A percentile compares a stretch with the other conserved stretches of the same genome.
phyloP scores from a whole-genome alignment of 768 basidiomycete species.

The Tylopilus subfusipes region DNA sequence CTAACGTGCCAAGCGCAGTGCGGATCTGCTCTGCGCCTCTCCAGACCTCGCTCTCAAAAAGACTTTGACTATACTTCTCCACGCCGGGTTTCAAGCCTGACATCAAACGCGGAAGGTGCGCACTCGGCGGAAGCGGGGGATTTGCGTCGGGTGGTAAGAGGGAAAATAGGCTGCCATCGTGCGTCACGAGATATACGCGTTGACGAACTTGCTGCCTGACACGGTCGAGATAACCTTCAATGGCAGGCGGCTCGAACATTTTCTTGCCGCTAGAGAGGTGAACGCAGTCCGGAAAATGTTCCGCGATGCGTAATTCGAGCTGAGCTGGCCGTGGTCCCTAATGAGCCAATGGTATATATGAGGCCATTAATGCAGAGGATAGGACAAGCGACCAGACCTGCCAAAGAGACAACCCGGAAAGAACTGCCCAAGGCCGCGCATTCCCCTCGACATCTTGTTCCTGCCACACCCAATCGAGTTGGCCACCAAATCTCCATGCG shows the following conservation, averaged over 20 bases:
- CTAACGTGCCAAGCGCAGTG: conserved; percentile 62
- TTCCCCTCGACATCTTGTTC: conserved; percentile 62
- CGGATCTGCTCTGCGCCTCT: conserved; percentile 65
- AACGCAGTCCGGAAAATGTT: conserved; percentile 56
- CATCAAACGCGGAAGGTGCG: conserved; percentile 32
- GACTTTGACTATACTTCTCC: conserved; percentile 29
- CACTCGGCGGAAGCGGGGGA: conserved; percentile 69
- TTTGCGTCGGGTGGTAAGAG: conserved; percentile 49
- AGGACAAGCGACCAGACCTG: conserved; percentile 46
- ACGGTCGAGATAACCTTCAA: conserved; percentile 86
- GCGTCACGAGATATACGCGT: conserved; percentile 64
- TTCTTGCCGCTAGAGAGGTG: conserved; percentile 39
- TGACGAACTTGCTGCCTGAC: conserved; percentile 57
- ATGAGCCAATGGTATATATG: background rate
- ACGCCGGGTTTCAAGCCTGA: conserved; percentile 27
- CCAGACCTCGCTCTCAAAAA: conserved; percentile 51
- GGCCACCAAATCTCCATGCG: conserved; percentile 71
- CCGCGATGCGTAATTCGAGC: conserved; percentile 71
- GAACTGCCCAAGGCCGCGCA: conserved; percentile 63
- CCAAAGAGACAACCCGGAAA: conserved; percentile 71
- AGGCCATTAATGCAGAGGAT: conserved; percentile 8
- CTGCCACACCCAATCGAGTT: conserved; percentile 85
- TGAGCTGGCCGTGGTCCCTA: conserved; percentile 44
- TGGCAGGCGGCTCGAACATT: conserved; percentile 69
- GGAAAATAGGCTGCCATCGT: conserved; percentile 71